These are phyloP conservation scores for Penicillium diatomitis DNA, from an alignment of 495 filamentous ascomycete species.

Conservation along the genomic window DNA sequence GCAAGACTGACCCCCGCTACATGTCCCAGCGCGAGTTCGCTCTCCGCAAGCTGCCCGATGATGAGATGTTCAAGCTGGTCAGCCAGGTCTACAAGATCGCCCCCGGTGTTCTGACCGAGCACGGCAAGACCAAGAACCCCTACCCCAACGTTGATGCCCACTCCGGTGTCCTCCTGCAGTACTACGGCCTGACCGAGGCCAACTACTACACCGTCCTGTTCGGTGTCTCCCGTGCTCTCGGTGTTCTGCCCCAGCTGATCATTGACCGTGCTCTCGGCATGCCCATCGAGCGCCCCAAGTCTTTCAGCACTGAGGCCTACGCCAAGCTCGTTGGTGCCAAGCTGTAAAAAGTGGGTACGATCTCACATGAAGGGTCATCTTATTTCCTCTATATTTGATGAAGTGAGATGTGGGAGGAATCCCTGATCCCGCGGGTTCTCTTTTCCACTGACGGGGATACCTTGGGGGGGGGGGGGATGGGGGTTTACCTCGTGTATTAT, in stretches of 20 bases:
- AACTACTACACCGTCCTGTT: slow-evolving; percentile 99
- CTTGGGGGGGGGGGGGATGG: background rate
- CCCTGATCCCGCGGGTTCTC: background rate
- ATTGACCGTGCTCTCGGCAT: slow-evolving; percentile 93
- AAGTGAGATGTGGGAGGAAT: background rate
- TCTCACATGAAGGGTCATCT: background rate
- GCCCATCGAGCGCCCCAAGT: slow-evolving; percentile 72
- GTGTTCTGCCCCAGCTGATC: slow-evolving; percentile 97
- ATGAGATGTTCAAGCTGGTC: slow-evolving; percentile 99
- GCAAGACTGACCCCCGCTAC: slow-evolving; percentile 99
- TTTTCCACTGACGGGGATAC: background rate
- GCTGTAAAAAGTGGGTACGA: slow-evolving; percentile 49
- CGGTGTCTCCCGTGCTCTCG: slow-evolving; percentile 93
- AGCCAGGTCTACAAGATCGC: slow-evolving; percentile 99
- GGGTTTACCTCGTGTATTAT: slow-evolving; percentile 17
- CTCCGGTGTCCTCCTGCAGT: slow-evolving; percentile 97
- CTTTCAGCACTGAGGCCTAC: slow-evolving; percentile 93
- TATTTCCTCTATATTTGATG: background rate
- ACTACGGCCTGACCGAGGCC: slow-evolving; percentile 96
- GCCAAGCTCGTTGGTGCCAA: slow-evolving; percentile 86
- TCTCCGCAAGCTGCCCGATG: slow-evolving; percentile 80
- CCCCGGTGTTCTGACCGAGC: slow-evolving; percentile 92
- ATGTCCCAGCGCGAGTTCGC: slow-evolving; percentile 95
- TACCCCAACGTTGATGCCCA: slow-evolving; percentile 72
- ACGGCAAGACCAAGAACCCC: slow-evolving; percentile 98